These are phyloP conservation scores for Spathaspora passalidarum DNA, from an alignment of 805 yeast species.

Conservation along the genomic window DNA sequence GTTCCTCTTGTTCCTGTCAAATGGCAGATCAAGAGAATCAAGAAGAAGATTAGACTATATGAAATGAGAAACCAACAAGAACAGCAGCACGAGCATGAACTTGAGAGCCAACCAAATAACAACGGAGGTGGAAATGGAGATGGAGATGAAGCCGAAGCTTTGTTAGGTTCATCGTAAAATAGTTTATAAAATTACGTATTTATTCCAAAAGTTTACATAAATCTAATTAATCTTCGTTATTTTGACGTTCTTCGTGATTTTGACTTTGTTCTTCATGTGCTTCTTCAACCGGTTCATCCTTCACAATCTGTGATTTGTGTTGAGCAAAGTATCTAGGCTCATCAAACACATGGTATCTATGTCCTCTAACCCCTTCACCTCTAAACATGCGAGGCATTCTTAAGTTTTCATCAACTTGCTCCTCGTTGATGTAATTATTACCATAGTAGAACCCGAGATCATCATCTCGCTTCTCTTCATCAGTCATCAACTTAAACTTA, in stretches of 20 bases:
- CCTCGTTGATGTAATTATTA: slow-evolving; percentile 54
- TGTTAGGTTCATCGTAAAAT: neutral
- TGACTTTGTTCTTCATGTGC: neutral
- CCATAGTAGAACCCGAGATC: slow-evolving; percentile 47
- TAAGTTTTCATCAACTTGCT: slow-evolving; percentile 54
- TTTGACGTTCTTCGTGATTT: too few relatives aligned
- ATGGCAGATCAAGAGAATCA: slow-evolving; percentile 57
- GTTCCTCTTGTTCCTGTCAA: slow-evolving; percentile 59
- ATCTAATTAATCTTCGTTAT: too few relatives aligned
- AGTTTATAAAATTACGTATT: neutral
- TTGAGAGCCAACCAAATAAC: neutral
- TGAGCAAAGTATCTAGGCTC: slow-evolving; percentile 78
- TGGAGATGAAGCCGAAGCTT: slow-evolving; percentile 4
- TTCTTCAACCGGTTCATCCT: neutral
- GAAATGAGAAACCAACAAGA: slow-evolving; percentile 13
- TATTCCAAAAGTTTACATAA: neutral
- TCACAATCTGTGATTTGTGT: slow-evolving; percentile 7
- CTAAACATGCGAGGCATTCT: slow-evolving; percentile 76
- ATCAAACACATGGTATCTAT: slow-evolving; percentile 89
- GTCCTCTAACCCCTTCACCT: slow-evolving; percentile 94
- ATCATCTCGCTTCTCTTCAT: slow-evolving; percentile 28
- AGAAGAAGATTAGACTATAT: slow-evolving; percentile 30
- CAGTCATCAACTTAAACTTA: slow-evolving; percentile 65
- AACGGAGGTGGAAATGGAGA: slow-evolving; percentile 1
- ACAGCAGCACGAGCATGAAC: slow-evolving; percentile 4